A percentile compares a stretch with the other conserved stretches of the same genome.
Evolutionary conservation across 331 rosid species (phyloP).

Genomic region (Pyrus hybrid): DNA sequence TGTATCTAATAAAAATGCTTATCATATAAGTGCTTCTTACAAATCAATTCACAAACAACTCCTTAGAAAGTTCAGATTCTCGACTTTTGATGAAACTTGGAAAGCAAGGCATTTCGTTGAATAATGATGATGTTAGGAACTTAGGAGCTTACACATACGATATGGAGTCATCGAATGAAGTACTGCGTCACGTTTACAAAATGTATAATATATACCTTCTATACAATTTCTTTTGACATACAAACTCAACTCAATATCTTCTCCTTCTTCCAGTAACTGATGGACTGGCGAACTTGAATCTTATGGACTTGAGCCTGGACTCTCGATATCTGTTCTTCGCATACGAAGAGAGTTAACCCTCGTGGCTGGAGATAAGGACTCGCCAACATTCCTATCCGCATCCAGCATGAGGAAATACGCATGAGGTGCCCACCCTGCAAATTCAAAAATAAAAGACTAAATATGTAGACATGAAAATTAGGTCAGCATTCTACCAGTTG

Average conservation of each 20-base stretch:
- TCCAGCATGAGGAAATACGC: conserved; percentile 12
- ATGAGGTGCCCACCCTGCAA: conserved; percentile 26
- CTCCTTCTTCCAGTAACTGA: neutral
- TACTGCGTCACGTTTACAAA: neutral
- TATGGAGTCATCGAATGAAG: neutral
- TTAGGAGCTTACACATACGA: neutral
- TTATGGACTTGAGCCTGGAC: neutral
- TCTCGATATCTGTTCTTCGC: conserved; percentile 2
- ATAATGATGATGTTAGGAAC: neutral
- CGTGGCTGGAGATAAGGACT: neutral
- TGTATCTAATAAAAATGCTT: neutral
- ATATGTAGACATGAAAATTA: neutral
- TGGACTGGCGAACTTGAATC: neutral
- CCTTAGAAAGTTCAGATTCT: neutral
- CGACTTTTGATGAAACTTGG: neutral
- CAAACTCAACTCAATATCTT: neutral
- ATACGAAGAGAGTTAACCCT: neutral
- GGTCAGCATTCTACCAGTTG: neutral
- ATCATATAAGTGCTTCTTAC: neutral
- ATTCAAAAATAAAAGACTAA: neutral
- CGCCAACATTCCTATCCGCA: neutral
- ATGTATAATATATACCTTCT: neutral
- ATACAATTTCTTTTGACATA: neutral
- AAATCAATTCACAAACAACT: neutral
- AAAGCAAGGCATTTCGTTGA: neutral